Conservation (phyloP, 495 filamentous ascomycete species). For the Ascodesmis nigricans region DNA sequence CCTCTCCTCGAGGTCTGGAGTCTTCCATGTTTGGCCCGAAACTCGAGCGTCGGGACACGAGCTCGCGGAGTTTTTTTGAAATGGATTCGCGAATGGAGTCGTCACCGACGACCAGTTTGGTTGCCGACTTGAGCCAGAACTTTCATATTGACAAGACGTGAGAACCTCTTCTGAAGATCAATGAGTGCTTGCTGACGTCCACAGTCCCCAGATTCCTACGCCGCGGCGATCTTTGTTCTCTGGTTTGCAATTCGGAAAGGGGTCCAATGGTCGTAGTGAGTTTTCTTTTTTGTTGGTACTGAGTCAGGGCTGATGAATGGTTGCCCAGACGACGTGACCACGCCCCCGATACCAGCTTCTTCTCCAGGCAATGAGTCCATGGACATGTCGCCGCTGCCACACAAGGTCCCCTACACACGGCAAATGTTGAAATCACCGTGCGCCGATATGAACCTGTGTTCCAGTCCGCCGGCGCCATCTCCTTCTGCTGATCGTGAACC, state of each 20-base stretch:
- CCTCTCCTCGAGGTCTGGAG: not conserved
- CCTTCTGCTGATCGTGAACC: slow-evolving; percentile 14
- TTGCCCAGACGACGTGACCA: slow-evolving; percentile 49
- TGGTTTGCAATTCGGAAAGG: slow-evolving; percentile 23
- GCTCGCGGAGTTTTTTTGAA: slow-evolving; percentile 49
- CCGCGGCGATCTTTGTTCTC: slow-evolving; percentile 87
- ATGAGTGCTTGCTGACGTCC: slow-evolving; percentile 5
- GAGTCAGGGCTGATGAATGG: slow-evolving; percentile 20
- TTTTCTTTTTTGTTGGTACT: slow-evolving; percentile 9
- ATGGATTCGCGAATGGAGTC: slow-evolving; percentile 55
- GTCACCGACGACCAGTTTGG: slow-evolving; percentile 72
- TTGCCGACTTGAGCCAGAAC: slow-evolving; percentile 86
- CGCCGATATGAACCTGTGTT: slow-evolving; percentile 9
- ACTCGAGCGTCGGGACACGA: slow-evolving; percentile 29
- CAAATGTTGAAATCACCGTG: slow-evolving; percentile 6
- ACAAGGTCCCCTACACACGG: slow-evolving; percentile 37
- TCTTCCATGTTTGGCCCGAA: slow-evolving; percentile 55
- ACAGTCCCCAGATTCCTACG: slow-evolving; percentile 73
- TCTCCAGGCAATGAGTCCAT: slow-evolving; percentile 66
- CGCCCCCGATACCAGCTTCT: slow-evolving; percentile 61
- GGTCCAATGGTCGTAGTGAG: slow-evolving; percentile 48
- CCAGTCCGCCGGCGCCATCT: slow-evolving; percentile 13
- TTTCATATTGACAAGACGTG: slow-evolving; percentile 46
- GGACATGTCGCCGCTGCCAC: slow-evolving; percentile 87
- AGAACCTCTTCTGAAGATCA: slow-evolving; percentile 1